phyloP scores from a whole-genome alignment of 495 filamentous ascomycete genomes.

The Neurospora cerealis region DNA sequence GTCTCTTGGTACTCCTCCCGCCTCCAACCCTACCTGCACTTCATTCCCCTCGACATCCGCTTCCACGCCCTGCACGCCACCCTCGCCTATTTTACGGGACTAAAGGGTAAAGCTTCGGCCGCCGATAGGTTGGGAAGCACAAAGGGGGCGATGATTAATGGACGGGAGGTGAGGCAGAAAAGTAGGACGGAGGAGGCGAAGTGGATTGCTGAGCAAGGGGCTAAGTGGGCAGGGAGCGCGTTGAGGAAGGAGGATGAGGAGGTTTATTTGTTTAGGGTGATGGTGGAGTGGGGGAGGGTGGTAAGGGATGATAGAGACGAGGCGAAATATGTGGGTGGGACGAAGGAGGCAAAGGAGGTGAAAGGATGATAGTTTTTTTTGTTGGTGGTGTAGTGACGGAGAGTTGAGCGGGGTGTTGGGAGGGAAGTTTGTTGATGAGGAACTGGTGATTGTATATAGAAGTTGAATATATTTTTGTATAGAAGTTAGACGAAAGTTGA shows the following conservation, averaged over 20 bases:
- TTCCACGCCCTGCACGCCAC: conserved; percentile 56
- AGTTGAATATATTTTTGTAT: too few relatives aligned
- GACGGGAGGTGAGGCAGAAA: conserved; percentile 32
- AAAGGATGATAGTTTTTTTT: background rate
- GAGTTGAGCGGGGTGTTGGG: background rate
- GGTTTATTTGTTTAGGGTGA: conserved; percentile 68
- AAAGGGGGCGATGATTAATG: conserved; percentile 29
- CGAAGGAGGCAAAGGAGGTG: background rate
- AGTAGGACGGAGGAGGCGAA: conserved; percentile 28
- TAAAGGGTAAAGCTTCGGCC: conserved; percentile 8
- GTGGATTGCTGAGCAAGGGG: conserved; percentile 58
- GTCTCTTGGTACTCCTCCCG: conserved; percentile 67
- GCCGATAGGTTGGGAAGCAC: background rate
- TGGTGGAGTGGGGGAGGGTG: conserved; percentile 66
- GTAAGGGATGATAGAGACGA: conserved; percentile 52
- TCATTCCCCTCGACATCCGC: conserved; percentile 63
- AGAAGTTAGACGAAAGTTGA: too few relatives aligned
- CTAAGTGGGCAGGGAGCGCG: conserved; percentile 53
- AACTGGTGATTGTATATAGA: background rate
- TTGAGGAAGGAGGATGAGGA: conserved; percentile 74
- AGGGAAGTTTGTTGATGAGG: background rate
- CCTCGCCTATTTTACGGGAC: conserved; percentile 50
- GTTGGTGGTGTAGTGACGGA: too few relatives aligned
- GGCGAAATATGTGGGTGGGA: conserved; percentile 35
- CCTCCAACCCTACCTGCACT: conserved; percentile 65